Conservation (phyloP, 495 filamentous ascomycete species). For the Hypoxylon perforatum region DNA sequence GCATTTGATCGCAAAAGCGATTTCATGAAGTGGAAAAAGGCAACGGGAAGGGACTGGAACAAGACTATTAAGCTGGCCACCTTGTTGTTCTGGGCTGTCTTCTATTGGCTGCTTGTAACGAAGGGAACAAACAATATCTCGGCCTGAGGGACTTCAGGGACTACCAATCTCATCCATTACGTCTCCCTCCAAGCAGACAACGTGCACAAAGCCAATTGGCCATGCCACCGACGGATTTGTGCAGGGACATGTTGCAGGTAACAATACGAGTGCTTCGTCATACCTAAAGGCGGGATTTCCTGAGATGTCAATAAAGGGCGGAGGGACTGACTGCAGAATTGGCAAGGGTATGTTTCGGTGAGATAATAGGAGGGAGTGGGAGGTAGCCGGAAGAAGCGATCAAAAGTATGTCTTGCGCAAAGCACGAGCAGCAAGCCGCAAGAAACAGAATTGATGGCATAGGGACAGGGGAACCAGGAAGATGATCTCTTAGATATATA, state of each 20-base stretch:
- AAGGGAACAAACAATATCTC: too few relatives aligned
- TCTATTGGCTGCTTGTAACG: not conserved
- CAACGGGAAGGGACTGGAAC: slow-evolving; percentile 3
- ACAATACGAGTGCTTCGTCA: not conserved
- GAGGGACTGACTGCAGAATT: not conserved
- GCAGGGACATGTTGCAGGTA: not conserved
- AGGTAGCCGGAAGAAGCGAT: not conserved
- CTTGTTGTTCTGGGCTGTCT: slow-evolving; percentile 3
- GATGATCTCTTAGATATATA: not conserved
- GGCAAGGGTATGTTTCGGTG: not conserved
- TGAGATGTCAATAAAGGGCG: not conserved
- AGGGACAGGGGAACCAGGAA: not conserved
- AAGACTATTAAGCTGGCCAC: not conserved
- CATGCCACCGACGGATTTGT: not conserved
- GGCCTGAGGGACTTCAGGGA: not conserved
- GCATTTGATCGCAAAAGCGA: not conserved
- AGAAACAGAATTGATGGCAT: not conserved
- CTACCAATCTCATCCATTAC: not conserved
- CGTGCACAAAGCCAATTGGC: slow-evolving; percentile 6
- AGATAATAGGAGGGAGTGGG: not conserved
- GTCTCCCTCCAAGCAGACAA: not conserved
- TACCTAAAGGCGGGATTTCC: not conserved
- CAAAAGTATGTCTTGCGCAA: not conserved
- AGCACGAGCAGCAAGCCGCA: not conserved
- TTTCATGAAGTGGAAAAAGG: slow-evolving; percentile 15